A percentile compares a stretch with the other conserved stretches of the same genome.
Conservation (phyloP, 352 stramenopile genomes). For the Phytophthora hybrid region DNA sequence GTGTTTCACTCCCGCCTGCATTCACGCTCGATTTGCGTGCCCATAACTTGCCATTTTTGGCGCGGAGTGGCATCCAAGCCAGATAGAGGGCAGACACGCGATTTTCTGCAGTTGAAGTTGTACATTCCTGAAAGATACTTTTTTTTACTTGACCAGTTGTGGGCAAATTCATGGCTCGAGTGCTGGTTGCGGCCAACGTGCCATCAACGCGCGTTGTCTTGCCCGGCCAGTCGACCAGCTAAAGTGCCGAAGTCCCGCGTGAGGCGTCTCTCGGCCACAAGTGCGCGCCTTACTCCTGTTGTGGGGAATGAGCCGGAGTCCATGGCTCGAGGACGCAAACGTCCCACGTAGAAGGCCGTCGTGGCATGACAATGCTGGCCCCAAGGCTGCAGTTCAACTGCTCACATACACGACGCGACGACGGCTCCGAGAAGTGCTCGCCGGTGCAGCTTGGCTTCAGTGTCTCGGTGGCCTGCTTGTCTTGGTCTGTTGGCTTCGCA, state of each 20-base stretch:
- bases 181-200: background rate
- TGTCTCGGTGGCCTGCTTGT: slow-evolving; percentile 9
- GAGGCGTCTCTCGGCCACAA: slow-evolving; percentile 16
- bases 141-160: slow-evolving; percentile 5
- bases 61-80: background rate
- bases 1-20: background rate
- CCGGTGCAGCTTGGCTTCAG: slow-evolving; percentile 22
- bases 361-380: slow-evolving; percentile 25
- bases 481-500: background rate
- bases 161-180: background rate
- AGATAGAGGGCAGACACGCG: background rate
- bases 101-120: slow-evolving; percentile 11
- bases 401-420: slow-evolving; percentile 19
- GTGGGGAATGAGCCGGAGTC: slow-evolving; percentile 12
- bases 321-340: slow-evolving; percentile 12
- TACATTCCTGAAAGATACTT: slow-evolving; percentile 26
- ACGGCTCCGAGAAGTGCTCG: slow-evolving; percentile 9
- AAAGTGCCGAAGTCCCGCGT: slow-evolving; percentile 9
- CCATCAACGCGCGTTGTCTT: slow-evolving; percentile 12
- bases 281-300: slow-evolving; percentile 14
- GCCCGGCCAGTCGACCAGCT: slow-evolving; percentile 10
- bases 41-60: background rate
- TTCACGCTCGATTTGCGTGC: background rate
- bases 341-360: slow-evolving; percentile 18
- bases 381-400: slow-evolving; percentile 26